Evolutionary conservation across 2,329 filamentous ascomycete species (phyloP).

Genomic region (Penicillium sp.): DNA sequence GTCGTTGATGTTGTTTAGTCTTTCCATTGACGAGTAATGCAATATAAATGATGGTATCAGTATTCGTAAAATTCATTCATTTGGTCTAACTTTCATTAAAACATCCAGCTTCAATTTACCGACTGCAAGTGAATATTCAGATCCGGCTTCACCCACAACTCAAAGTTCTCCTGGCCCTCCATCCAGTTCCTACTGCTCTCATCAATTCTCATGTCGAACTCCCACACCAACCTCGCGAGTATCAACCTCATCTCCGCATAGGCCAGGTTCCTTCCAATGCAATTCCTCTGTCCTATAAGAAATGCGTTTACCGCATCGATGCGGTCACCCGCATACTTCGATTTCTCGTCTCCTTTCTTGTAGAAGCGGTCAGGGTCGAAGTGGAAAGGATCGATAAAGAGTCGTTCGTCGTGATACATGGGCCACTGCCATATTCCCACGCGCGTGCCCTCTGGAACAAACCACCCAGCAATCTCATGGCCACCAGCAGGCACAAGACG

Average conservation of each 20-base stretch:
- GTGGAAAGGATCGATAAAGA: background rate
- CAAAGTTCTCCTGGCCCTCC: background rate
- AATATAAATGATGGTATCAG: background rate
- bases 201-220: background rate
- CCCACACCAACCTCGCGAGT: background rate
- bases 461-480: conserved; percentile 2
- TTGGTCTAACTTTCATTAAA: too few species aligned
- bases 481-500: background rate
- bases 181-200: background rate
- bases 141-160: background rate
- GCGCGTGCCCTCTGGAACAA: conserved; percentile 30
- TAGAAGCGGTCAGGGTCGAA: background rate
- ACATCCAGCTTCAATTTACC: background rate
- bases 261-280: background rate
- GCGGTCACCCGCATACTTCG: background rate
- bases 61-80: too few species aligned
- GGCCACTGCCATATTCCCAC: conserved; percentile 45
- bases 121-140: background rate
- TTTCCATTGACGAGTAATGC: background rate
- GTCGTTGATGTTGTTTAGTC: background rate
- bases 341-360: background rate
- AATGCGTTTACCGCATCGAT: background rate
- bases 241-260: conserved; percentile 3
- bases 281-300: background rate
- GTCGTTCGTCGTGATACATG: conserved; percentile 31